A percentile compares a stretch with the other conserved stretches of the same genome.
phyloP scores from a whole-genome alignment of 2,329 filamentous ascomycete species.

The Colletotrichum zoysiae region DNA sequence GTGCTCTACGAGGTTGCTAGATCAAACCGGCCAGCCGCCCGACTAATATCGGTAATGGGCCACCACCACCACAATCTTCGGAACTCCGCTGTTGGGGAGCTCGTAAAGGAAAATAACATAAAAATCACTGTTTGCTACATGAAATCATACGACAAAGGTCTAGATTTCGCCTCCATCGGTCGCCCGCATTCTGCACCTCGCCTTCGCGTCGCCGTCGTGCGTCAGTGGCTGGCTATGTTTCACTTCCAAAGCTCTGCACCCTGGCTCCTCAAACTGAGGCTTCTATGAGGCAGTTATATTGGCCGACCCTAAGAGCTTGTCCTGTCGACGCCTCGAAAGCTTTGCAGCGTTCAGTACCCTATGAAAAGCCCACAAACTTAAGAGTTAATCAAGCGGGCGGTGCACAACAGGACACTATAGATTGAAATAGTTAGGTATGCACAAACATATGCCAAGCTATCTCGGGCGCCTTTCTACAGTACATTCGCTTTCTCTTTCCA shows the following conservation, averaged over 20 bases:
- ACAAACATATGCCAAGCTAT: neutral
- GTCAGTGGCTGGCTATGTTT: constrained; percentile 37
- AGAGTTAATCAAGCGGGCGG: neutral
- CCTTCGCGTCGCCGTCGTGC: constrained; percentile 21
- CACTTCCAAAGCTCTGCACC: constrained; percentile 23
- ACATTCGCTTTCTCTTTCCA: neutral
- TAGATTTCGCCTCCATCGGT: constrained; percentile 8
- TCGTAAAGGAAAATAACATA: neutral
- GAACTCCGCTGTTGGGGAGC: neutral
- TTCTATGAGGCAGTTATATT: neutral
- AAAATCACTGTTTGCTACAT: neutral
- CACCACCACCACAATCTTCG: neutral
- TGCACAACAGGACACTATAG: neutral
- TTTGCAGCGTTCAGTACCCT: neutral
- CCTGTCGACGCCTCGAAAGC: constrained; percentile 11
- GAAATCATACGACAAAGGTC: constrained; percentile 21
- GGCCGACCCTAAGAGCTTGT: constrained; percentile 19
- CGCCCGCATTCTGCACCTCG: constrained; percentile 14
- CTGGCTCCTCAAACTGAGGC: neutral
- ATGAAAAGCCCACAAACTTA: neutral
- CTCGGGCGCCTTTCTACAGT: neutral
- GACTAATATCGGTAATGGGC: neutral
- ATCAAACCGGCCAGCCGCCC: neutral
- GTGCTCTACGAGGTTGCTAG: neutral
- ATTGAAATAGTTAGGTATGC: neutral